Percentiles rank a stretch among this genome's conserved stretches.
Conservation (phyloP, 495 filamentous ascomycete species). For the Trichoderma reesei region DNA sequence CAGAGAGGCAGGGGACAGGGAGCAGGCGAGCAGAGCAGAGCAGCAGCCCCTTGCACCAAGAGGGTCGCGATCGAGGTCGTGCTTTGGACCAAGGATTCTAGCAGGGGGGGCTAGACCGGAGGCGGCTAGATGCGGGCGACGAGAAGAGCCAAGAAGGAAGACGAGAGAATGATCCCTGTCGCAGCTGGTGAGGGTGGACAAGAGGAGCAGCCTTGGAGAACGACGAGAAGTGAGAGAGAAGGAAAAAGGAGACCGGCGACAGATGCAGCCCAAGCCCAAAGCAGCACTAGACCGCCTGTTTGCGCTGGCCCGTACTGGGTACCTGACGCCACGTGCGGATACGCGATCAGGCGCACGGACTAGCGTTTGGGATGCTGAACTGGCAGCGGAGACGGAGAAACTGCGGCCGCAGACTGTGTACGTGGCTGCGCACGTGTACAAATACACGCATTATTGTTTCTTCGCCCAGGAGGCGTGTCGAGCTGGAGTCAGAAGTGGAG, state of each 20-base stretch:
- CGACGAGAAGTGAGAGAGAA: not conserved
- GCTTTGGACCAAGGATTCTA: not conserved
- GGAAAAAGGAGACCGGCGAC: not conserved
- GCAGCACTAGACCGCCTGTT: not conserved
- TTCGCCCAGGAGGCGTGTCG: too few species aligned
- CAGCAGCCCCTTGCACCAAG: not conserved
- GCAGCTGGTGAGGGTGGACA: not conserved
- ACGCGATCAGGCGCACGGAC: not conserved
- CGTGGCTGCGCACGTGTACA: constrained; percentile 1
- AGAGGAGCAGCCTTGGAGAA: not conserved
- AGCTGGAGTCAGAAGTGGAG: too few species aligned
- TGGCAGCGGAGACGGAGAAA: not conserved
- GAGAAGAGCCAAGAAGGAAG: not conserved
- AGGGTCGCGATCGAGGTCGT: not conserved
- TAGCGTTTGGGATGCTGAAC: not conserved
- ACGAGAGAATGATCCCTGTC: not conserved
- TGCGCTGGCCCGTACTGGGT: not conserved
- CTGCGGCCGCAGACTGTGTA: constrained; percentile 4
- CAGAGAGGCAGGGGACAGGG: not conserved
- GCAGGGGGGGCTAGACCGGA: not conserved
- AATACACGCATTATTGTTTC: not conserved
- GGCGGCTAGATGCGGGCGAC: constrained; percentile 1
- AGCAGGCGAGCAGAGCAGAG: too few species aligned
- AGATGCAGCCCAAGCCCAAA: not conserved
- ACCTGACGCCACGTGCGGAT: not conserved